These are phyloP conservation scores for Cytospora leucostoma DNA, from an alignment of 2,329 filamentous ascomycete species.

Conservation along the genomic window DNA sequence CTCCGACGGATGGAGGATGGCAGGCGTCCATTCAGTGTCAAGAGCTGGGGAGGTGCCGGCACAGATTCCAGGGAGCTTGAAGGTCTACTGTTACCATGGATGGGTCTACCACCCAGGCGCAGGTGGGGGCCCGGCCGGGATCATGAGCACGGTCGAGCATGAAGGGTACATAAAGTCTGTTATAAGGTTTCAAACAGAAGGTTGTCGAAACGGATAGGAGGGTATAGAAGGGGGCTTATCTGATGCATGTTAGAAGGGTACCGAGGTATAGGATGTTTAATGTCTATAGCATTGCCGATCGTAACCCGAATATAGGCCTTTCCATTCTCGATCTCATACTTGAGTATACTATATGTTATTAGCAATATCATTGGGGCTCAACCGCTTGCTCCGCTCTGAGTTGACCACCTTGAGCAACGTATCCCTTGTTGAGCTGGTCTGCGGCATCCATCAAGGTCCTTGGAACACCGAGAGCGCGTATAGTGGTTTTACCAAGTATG, in stretches of 20 bases:
- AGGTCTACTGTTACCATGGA: not conserved
- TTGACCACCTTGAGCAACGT: no score
- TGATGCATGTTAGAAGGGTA: not conserved
- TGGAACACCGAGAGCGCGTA: no score
- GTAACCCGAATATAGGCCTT: not conserved
- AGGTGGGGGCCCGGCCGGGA: not conserved
- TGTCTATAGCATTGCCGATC: not conserved
- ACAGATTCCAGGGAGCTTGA: not conserved
- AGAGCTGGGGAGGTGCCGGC: not conserved
- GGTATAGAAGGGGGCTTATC: not conserved
- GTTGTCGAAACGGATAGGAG: not conserved
- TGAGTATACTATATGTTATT: no score
- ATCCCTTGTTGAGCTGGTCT: no score
- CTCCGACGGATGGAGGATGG: not conserved
- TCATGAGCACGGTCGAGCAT: not conserved
- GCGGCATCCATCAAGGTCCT: no score
- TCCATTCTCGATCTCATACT: not conserved
- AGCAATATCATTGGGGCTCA: no score
- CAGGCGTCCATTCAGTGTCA: not conserved
- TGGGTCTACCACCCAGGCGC: not conserved
- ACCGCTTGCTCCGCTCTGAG: no score
- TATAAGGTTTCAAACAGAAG: not conserved
- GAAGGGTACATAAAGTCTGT: not conserved
- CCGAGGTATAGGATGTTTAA: not conserved
- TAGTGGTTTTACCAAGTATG: no score